Percentiles rank a stretch among this genome's conserved stretches.
Conservation (phyloP, 1,284 basidiomycete species). For the Microbotryum saponariae region DNA sequence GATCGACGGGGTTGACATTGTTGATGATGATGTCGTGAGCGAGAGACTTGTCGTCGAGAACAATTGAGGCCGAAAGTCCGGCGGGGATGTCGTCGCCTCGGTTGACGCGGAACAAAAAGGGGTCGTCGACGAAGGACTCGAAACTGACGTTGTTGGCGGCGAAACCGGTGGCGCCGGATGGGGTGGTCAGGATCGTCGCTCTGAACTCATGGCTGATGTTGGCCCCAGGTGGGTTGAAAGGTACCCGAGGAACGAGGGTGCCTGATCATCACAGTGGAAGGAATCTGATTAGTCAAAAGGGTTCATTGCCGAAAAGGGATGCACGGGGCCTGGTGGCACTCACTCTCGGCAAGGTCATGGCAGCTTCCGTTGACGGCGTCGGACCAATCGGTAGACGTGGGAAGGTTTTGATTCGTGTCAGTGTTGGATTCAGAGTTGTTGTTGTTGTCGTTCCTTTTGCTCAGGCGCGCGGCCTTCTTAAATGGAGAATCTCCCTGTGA, state of each 20-base stretch:
- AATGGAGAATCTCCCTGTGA: no score
- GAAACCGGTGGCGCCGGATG: not conserved
- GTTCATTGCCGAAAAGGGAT: no score
- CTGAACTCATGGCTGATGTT: conserved; percentile 27
- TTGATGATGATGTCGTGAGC: conserved; percentile 36
- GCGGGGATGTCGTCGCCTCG: conserved; percentile 27
- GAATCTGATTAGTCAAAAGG: not conserved
- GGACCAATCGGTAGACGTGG: conserved; percentile 31
- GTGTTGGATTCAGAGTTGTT: no score
- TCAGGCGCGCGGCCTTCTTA: no score
- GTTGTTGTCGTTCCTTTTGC: no score
- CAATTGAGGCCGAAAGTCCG: conserved; percentile 2
- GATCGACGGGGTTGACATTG: conserved; percentile 39
- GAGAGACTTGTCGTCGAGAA: conserved; percentile 32
- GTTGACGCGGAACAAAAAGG: conserved; percentile 35
- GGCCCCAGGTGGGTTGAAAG: conserved; percentile 24
- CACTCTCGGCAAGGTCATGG: conserved; percentile 32
- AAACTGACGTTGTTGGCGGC: conserved; percentile 29
- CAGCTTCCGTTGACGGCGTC: conserved; percentile 17
- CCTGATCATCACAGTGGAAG: not conserved
- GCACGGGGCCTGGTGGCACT: not conserved
- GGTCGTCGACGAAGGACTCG: conserved; percentile 35
- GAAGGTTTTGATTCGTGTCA: not conserved
- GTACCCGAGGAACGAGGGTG: conserved; percentile 33
- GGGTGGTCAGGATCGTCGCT: conserved; percentile 7